Evolutionary conservation across 2,329 filamentous ascomycete genomes (phyloP).

Genomic region (Fusarium nodosum): DNA sequence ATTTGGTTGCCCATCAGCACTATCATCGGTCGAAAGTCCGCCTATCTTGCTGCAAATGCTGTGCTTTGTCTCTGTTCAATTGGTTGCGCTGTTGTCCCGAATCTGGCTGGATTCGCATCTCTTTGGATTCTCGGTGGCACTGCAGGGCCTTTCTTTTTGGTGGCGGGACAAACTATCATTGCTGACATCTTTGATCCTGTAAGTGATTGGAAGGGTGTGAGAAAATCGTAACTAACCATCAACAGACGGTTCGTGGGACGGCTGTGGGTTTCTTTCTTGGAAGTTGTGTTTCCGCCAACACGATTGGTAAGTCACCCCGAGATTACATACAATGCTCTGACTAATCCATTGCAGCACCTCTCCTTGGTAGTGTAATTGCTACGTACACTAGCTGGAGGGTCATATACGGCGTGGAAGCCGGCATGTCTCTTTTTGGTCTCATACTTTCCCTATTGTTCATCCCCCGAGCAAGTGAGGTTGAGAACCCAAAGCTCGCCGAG

Average conservation of each 20-base stretch:
- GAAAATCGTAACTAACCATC: neutral
- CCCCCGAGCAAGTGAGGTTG: slow-evolving; percentile 42
- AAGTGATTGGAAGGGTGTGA: neutral
- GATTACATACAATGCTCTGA: fast-evolving
- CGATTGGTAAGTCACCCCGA: slow-evolving; percentile 38
- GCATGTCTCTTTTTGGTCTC: slow-evolving; percentile 47
- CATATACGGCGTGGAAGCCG: slow-evolving; percentile 48
- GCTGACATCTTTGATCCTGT: slow-evolving; percentile 49
- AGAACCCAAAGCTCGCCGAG: slow-evolving; percentile 41
- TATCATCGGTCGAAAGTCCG: slow-evolving; percentile 41
- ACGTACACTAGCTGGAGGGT: slow-evolving; percentile 50
- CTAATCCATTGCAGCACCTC: slow-evolving; percentile 33
- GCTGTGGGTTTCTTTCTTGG: slow-evolving; percentile 49
- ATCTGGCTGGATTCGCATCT: slow-evolving; percentile 40
- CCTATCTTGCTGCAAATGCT: slow-evolving; percentile 47
- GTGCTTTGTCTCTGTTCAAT: slow-evolving; percentile 44
- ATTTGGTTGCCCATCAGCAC: slow-evolving; percentile 49
- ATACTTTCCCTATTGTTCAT: slow-evolving; percentile 47
- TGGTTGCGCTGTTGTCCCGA: slow-evolving; percentile 42
- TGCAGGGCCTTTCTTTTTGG: slow-evolving; percentile 47
- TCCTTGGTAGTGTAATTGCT: slow-evolving; percentile 48
- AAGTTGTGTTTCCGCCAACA: slow-evolving; percentile 47
- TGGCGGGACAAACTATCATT: slow-evolving; percentile 47
- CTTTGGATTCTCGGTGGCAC: slow-evolving; percentile 48
- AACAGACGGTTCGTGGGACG: slow-evolving; percentile 43